Evolutionary conservation across 208 protist species (phyloP).

Genomic region (Trypanosoma platydactyli): DNA sequence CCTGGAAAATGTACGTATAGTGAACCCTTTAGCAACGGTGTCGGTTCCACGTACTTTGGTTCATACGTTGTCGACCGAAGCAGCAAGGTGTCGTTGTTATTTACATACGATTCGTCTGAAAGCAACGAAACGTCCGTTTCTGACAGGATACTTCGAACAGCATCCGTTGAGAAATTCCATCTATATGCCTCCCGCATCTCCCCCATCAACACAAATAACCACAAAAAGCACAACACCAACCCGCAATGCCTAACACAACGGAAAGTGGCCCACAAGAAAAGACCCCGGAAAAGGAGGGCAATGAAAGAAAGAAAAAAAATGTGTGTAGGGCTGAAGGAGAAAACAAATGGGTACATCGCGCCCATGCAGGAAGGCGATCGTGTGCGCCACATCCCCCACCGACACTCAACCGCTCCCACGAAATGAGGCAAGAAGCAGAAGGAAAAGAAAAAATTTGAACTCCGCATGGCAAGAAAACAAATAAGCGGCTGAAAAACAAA

Average conservation of each 20-base stretch:
- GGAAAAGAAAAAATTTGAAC: not conserved
- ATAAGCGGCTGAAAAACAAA: not conserved
- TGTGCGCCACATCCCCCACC: too few species aligned
- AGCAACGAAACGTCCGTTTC: slow-evolving; percentile 36
- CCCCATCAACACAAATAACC: not conserved
- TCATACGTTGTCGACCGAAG: slow-evolving; percentile 71
- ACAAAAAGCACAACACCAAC: slow-evolving; percentile 2
- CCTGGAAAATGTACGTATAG: slow-evolving; percentile 69
- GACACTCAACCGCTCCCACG: too few species aligned
- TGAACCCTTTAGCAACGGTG: slow-evolving; percentile 49
- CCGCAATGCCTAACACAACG: too few species aligned
- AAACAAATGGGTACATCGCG: too few species aligned
- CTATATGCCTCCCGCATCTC: not conserved
- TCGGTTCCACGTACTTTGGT: slow-evolving; percentile 47
- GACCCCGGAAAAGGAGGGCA: not conserved
- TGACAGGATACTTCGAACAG: not conserved
- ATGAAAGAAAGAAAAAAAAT: slow-evolving; percentile 2
- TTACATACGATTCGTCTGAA: slow-evolving; percentile 37
- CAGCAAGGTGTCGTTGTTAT: slow-evolving; percentile 43
- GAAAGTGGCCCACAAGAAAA: too few species aligned
- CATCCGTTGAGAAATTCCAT: not conserved
- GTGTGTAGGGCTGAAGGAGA: too few species aligned
- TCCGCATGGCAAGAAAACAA: not conserved
- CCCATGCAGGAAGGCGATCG: too few species aligned
- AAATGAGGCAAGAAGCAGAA: slow-evolving; percentile 3